Evolutionary conservation across 306 rosid genomes (phyloP), one percentile per base, ranked within the genome.

Genomic region (Clitoria ternatea): DNA sequence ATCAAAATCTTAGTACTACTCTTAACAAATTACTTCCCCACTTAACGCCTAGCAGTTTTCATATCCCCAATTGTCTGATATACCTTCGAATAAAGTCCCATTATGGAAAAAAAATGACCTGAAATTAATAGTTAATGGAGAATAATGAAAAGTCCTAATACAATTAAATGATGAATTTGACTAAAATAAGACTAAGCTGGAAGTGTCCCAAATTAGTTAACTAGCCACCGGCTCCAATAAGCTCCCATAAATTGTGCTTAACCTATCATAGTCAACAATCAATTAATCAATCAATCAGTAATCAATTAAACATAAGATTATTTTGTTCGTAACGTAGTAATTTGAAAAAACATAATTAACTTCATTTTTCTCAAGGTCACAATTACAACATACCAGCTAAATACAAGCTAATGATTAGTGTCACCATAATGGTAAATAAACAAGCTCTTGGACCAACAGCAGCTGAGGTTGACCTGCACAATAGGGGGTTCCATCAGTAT

Each of bases 381-480:
- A 66, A 23, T 29, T 47, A 32, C 61, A 79, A 49, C 73, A 59
- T 80, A 83, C 98, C 97, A 75, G 72, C 54, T 57, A 79, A 67
- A 60, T 40, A 79, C 63, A 85, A 73, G 80, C 81, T 68, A 44
- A 77, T 54, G 61, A 85, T 40, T 56, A 87, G 55, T 29, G 87
- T 80, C 64, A 77, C 64, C 72, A 68, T 9, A 4, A 81, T 30
- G 56, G 83, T 18, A 77, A 79, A 45, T 23, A 69, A 52, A 66
- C 65, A 79, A 59, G 87, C 80, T 67, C 77, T 89, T 53, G 24
- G 77, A 69, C 61, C 37, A 6, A 57, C 64, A 55, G 85, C 85
- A 15, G 84, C 84, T 11, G 97, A 87, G 33, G 88, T 91, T 53
- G 99, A 94, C 92, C 99, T 94, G 64, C 32, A 50, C 9, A 75